Evolutionary conservation across 73 alveolate genomes (phyloP).

Genomic region (Loxodes magnus): DNA sequence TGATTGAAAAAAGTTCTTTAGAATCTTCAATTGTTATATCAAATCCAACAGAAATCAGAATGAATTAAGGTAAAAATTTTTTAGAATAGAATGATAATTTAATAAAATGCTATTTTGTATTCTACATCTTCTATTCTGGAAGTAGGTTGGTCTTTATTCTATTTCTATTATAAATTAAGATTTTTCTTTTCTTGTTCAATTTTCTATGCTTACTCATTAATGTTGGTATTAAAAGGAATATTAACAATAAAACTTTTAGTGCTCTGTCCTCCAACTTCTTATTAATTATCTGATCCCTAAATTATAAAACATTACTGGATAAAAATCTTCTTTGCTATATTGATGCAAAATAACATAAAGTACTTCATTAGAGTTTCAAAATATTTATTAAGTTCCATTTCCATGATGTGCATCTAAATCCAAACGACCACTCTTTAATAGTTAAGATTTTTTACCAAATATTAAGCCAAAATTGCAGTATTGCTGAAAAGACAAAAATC

Average conservation of each 20-base stretch:
- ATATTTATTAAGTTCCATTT: slow-evolving; percentile 74
- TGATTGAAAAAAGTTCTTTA: slow-evolving; percentile 44
- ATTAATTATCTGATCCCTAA: slow-evolving; percentile 49
- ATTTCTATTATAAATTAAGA: no score
- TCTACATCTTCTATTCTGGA: slow-evolving; percentile 59
- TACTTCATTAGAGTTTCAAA: slow-evolving; percentile 44
- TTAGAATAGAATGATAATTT: slow-evolving; percentile 34
- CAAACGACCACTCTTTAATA: slow-evolving; percentile 35
- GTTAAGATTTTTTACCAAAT: slow-evolving; percentile 17
- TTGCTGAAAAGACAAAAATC: slow-evolving; percentile 78
- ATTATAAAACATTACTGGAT: slow-evolving; percentile 43
- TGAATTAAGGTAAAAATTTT: slow-evolving; percentile 66
- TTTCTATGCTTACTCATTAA: slow-evolving; percentile 16
- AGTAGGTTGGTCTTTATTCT: no score
- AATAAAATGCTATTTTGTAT: slow-evolving; percentile 49
- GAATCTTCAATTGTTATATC: slow-evolving; percentile 82
- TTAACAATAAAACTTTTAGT: slow-evolving; percentile 73
- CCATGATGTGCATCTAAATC: slow-evolving; percentile 92
- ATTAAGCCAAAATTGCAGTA: slow-evolving; percentile 50
- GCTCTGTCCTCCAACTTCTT: slow-evolving; percentile 38
- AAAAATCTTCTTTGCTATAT: slow-evolving; percentile 69
- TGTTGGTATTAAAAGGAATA: slow-evolving; percentile 54
- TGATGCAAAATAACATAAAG: slow-evolving; percentile 68
- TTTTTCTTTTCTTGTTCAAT: slow-evolving; percentile 22
- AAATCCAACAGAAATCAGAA: slow-evolving; percentile 72